These are phyloP conservation scores for Fusarium gaditjirri DNA, from an alignment of 2,329 filamentous ascomycete species.

Conservation along the genomic window DNA sequence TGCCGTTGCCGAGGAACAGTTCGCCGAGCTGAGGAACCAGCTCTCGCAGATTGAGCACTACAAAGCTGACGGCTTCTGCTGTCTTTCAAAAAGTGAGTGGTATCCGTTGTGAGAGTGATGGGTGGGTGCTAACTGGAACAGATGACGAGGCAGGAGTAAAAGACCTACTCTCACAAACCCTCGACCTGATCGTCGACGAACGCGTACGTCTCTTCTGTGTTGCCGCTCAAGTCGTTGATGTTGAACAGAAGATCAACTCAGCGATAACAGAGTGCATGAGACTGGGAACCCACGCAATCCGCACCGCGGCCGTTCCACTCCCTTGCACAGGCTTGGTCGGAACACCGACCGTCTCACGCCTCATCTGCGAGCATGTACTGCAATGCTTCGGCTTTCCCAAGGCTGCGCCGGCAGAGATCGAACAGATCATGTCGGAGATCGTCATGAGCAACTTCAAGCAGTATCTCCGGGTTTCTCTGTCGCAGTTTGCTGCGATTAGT, in stretches of 20 bases:
- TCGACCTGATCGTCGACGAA: constrained; percentile 44
- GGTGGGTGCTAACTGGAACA: neutral
- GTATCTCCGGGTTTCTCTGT: constrained; percentile 37
- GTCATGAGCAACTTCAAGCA: constrained; percentile 40
- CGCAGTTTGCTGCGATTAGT: constrained; percentile 31
- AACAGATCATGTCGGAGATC: constrained; percentile 38
- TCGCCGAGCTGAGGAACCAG: constrained; percentile 37
- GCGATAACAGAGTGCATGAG: constrained; percentile 46
- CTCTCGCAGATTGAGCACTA: constrained; percentile 43
- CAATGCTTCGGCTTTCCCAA: constrained; percentile 45
- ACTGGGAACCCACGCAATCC: constrained; percentile 43
- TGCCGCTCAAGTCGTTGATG: constrained; percentile 46
- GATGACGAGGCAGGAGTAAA: constrained; percentile 40
- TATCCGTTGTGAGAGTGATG: fast-evolving
- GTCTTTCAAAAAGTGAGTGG: constrained; percentile 37
- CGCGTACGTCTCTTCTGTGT: constrained; percentile 47
- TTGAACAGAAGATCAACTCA: constrained; percentile 47
- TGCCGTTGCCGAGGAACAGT: constrained; percentile 36
- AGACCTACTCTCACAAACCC: constrained; percentile 42
- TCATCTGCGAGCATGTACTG: constrained; percentile 45
- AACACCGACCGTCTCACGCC: constrained; percentile 41
- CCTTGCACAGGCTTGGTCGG: constrained; percentile 41
- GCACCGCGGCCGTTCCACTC: constrained; percentile 40
- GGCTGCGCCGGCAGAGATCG: constrained; percentile 35
- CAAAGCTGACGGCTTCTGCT: constrained; percentile 43